Conservation (phyloP, 1,139 yeast species). For the Spathaspora jeffriesii region DNA sequence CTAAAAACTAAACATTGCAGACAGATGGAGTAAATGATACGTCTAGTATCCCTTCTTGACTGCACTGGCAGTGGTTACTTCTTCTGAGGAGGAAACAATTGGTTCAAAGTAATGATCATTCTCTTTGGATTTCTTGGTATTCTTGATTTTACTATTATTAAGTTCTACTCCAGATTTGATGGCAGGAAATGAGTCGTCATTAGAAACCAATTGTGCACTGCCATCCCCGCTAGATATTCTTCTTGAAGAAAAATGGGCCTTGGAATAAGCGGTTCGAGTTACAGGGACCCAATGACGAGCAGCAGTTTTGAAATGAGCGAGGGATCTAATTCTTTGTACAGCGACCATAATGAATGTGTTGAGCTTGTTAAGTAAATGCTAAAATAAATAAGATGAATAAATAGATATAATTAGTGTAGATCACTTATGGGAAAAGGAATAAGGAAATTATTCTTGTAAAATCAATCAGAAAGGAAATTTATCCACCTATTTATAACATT, state of each 20-base stretch:
- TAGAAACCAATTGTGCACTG: conserved; percentile 34
- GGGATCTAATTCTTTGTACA: conserved; percentile 30
- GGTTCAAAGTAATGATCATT: conserved; percentile 37
- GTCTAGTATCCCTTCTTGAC: conserved; percentile 31
- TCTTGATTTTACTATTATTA: background rate
- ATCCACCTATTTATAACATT: background rate
- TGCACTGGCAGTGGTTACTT: conserved; percentile 47
- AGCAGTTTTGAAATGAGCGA: conserved; percentile 43
- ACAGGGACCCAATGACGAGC: conserved; percentile 48
- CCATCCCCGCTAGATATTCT: conserved; percentile 41
- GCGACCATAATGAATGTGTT: conserved; percentile 24
- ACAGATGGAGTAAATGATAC: background rate
- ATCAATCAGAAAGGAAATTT: background rate
- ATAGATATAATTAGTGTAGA: too few species aligned
- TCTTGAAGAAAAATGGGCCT: conserved; percentile 33
- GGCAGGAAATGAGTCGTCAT: conserved; percentile 33
- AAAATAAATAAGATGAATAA: conserved; percentile 1
- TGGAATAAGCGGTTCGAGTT: conserved; percentile 10
- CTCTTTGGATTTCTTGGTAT: background rate
- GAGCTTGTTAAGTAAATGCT: background rate
- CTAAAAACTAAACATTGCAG: background rate
- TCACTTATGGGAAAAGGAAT: too few species aligned
- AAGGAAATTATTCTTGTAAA: background rate
- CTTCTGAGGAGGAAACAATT: conserved; percentile 41
- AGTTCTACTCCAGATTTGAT: background rate